Evolutionary conservation across 2,329 filamentous ascomycete species (phyloP).

Genomic region (Clathrospora elynae): DNA sequence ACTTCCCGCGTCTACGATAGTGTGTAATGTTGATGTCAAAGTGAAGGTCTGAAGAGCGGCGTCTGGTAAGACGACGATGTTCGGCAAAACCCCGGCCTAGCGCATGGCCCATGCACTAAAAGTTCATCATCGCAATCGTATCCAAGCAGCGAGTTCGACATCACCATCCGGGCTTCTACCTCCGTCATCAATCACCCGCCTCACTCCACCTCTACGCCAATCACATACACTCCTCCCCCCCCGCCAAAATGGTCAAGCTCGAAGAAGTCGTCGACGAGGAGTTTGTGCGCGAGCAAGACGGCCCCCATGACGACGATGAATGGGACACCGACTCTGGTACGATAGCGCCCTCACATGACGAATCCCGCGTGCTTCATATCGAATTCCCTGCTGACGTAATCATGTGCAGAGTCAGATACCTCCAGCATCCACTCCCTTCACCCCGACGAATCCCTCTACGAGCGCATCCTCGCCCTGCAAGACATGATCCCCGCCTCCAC

Average conservation of each 20-base stretch:
- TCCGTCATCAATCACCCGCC: constrained; percentile 3
- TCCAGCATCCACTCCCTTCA: constrained; percentile 59
- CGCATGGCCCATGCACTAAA: constrained; percentile 13
- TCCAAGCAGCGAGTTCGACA: constrained; percentile 8
- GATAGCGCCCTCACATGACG: constrained; percentile 56
- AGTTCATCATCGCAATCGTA: constrained; percentile 21
- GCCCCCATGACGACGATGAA: constrained; percentile 76
- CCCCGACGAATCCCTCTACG: constrained; percentile 56
- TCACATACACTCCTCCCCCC: not conserved
- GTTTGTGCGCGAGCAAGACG: constrained; percentile 74
- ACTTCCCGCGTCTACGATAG: too few relatives aligned
- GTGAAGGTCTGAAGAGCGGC: too few relatives aligned
- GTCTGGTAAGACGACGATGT: too few relatives aligned
- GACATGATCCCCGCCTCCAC: constrained; percentile 83
- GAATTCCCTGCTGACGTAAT: constrained; percentile 12
- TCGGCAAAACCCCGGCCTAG: constrained; percentile 5
- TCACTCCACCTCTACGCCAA: not conserved
- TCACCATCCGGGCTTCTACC: constrained; percentile 3
- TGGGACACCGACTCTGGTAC: constrained; percentile 92
- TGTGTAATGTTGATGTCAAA: too few relatives aligned
- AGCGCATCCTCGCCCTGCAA: constrained; percentile 73
- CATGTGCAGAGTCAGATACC: constrained; percentile 83
- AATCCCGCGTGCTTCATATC: constrained; percentile 48
- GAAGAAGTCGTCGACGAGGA: constrained; percentile 97
- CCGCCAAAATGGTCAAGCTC: constrained; percentile 84